A percentile compares a stretch with the other conserved stretches of the same genome.
phyloP scores from a whole-genome alignment of 2,329 filamentous ascomycete genomes.

The Coleophoma cylindrospora region DNA sequence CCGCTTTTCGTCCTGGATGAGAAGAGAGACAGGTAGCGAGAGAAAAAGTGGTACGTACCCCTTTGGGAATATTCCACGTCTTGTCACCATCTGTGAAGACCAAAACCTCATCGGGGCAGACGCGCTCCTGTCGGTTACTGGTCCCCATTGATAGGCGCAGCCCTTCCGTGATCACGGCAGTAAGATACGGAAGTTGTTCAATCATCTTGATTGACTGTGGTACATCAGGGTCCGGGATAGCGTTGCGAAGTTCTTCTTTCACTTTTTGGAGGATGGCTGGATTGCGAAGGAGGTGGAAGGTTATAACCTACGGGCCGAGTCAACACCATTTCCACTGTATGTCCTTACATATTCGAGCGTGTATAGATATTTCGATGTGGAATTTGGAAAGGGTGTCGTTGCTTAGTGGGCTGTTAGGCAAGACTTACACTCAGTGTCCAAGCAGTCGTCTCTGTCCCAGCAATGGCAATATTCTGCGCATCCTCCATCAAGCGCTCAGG shows the following conservation, averaged over 20 bases:
- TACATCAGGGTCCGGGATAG: neutral
- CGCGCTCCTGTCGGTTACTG: slow-evolving; percentile 26
- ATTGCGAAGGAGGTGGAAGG: slow-evolving; percentile 29
- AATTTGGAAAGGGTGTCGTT: too few relatives aligned
- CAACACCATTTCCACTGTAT: too few relatives aligned
- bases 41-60: slow-evolving; percentile 12
- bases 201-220: slow-evolving; percentile 11
- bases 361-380: too few relatives aligned
- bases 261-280: slow-evolving; percentile 22
- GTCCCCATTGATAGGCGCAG: slow-evolving; percentile 29
- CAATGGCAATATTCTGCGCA: slow-evolving; percentile 15
- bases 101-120: slow-evolving; percentile 25
- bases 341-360: too few relatives aligned
- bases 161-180: slow-evolving; percentile 21
- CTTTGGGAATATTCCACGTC: slow-evolving; percentile 24
- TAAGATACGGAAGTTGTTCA: slow-evolving; percentile 30
- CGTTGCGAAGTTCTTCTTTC: slow-evolving; percentile 24
- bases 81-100: slow-evolving; percentile 22
- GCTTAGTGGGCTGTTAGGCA: too few relatives aligned
- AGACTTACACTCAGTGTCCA: slow-evolving; percentile 18
- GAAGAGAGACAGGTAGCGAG: neutral
- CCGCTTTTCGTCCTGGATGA: too few relatives aligned
- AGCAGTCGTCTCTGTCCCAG: slow-evolving; percentile 26
- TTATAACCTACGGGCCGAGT: slow-evolving; percentile 8
- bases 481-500: slow-evolving; percentile 14